These are phyloP conservation scores for Hypoxylon rubiginosum DNA, from an alignment of 2,329 filamentous ascomycete genomes.

Conservation along the genomic window DNA sequence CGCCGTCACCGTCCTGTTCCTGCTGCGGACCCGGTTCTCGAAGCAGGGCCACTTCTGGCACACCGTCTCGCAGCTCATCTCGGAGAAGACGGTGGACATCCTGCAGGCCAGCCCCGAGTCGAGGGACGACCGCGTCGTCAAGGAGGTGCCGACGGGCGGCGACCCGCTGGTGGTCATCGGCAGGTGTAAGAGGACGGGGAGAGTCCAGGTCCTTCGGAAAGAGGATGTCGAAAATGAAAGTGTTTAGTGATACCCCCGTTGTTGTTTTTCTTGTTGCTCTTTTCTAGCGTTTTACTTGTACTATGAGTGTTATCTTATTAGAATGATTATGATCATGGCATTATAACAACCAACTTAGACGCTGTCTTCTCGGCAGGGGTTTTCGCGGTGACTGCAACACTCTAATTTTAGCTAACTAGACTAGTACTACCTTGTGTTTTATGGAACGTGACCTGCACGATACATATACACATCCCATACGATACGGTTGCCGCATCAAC, in stretches of 20 bases:
- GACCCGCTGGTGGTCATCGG: slow-evolving; percentile 35
- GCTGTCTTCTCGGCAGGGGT: no score
- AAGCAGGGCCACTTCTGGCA: slow-evolving; percentile 46
- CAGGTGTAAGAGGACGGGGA: slow-evolving; percentile 31
- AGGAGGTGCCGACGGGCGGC: background rate
- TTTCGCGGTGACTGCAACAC: no score
- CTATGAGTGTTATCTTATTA: background rate
- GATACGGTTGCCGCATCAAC: no score
- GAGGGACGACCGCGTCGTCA: slow-evolving; percentile 33
- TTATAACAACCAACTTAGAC: background rate
- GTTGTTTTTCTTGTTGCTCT: background rate
- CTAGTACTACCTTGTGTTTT: no score
- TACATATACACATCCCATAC: no score
- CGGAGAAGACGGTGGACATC: slow-evolving; percentile 41
- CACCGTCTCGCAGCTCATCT: slow-evolving; percentile 41
- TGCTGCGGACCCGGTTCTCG: slow-evolving; percentile 36
- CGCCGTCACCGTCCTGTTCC: slow-evolving; percentile 33
- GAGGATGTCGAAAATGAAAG: slow-evolving; percentile 19
- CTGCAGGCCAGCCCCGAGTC: slow-evolving; percentile 37
- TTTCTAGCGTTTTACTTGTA: background rate
- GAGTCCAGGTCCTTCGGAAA: slow-evolving; percentile 35
- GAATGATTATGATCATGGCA: background rate
- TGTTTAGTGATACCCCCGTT: slow-evolving; percentile 12
- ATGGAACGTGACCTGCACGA: no score
- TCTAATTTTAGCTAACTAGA: no score